These are phyloP conservation scores for Podaxis sp. DNA, from an alignment of 768 basidiomycete genomes.

Conservation along the genomic window DNA sequence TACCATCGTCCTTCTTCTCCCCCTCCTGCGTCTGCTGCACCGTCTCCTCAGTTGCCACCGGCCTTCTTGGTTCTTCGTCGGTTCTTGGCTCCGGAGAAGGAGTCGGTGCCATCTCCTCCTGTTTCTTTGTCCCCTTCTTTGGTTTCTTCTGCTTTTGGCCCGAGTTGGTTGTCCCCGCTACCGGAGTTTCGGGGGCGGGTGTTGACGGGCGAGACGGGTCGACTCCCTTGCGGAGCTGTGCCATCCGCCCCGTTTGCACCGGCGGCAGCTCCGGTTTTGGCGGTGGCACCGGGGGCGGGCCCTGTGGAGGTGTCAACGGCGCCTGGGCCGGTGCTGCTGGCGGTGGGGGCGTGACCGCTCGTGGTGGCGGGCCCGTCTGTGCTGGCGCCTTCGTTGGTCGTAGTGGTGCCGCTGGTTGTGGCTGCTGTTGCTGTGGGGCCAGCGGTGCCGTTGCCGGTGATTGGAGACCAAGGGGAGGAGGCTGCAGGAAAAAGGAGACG, in stretches of 20 bases:
- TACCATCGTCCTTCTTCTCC: neutral
- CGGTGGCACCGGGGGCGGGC: slow-evolving; percentile 7
- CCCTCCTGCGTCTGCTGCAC: neutral
- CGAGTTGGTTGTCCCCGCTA: neutral
- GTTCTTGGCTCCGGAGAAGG: slow-evolving; percentile 3
- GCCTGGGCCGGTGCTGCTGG: slow-evolving; percentile 8
- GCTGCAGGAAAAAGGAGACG: slow-evolving; percentile 12
- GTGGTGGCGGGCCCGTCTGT: slow-evolving; percentile 8
- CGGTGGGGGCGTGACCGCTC: slow-evolving; percentile 9
- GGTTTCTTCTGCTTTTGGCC: neutral
- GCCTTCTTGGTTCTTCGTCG: slow-evolving; percentile 1
- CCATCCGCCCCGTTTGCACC: slow-evolving; percentile 3
- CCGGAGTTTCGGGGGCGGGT: slow-evolving; percentile 4
- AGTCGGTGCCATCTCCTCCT: slow-evolving; percentile 6
- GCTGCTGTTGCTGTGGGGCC: neutral
- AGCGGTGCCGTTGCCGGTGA: slow-evolving; percentile 5
- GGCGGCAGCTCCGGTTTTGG: slow-evolving; percentile 10
- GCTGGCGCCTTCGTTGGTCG: slow-evolving; percentile 13
- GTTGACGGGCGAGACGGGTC: slow-evolving; percentile 10
- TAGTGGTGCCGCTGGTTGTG: slow-evolving; percentile 6
- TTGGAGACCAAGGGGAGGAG: neutral
- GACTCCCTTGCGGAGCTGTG: neutral
- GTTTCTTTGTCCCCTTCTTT: slow-evolving; percentile 11
- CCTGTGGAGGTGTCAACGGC: slow-evolving; percentile 8
- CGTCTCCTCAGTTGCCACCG: neutral